Conservation (phyloP, 2,329 filamentous ascomycete species). For the Ceratocystis diversiconidia region DNA sequence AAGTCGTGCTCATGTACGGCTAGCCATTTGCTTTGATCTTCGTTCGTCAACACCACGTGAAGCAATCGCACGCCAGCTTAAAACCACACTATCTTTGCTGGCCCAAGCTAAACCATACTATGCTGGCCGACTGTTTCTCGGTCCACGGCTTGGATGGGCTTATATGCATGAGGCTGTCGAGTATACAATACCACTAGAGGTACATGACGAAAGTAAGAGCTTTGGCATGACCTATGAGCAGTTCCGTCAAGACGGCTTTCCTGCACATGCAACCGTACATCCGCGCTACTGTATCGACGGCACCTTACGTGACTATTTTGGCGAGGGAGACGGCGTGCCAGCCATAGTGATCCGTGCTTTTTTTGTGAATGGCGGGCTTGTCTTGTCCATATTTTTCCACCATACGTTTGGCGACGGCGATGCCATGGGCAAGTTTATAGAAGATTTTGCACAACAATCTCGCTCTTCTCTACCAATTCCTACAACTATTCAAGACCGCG, state of each 20-base stretch:
- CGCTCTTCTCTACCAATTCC: slow-evolving; percentile 19
- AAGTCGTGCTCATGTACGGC: slow-evolving; percentile 18
- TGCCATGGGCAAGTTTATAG: slow-evolving; percentile 28
- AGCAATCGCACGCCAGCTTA: slow-evolving; percentile 17
- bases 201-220: slow-evolving; percentile 18
- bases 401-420: slow-evolving; percentile 32
- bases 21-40: slow-evolving; percentile 22
- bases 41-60: slow-evolving; percentile 13
- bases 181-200: slow-evolving; percentile 21
- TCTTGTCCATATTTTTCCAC: slow-evolving; percentile 30
- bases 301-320: slow-evolving; percentile 1
- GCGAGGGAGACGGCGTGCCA: slow-evolving; percentile 22
- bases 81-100: slow-evolving; percentile 19
- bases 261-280: slow-evolving; percentile 24
- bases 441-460: slow-evolving; percentile 25
- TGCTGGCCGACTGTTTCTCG: slow-evolving; percentile 22
- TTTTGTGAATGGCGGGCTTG: slow-evolving; percentile 28
- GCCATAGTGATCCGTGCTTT: slow-evolving; percentile 28
- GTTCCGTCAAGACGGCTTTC: slow-evolving; percentile 23
- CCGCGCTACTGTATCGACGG: slow-evolving; percentile 20
- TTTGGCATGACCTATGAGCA: slow-evolving; percentile 23
- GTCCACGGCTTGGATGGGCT: slow-evolving; percentile 18
- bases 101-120: slow-evolving; percentile 22
- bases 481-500: slow-evolving; percentile 7
- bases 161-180: slow-evolving; percentile 19